Evolutionary conservation across 352 stramenopile genomes (phyloP), one percentile per base, ranked within the genome.

Genomic region (Phytophthora megakarya): DNA sequence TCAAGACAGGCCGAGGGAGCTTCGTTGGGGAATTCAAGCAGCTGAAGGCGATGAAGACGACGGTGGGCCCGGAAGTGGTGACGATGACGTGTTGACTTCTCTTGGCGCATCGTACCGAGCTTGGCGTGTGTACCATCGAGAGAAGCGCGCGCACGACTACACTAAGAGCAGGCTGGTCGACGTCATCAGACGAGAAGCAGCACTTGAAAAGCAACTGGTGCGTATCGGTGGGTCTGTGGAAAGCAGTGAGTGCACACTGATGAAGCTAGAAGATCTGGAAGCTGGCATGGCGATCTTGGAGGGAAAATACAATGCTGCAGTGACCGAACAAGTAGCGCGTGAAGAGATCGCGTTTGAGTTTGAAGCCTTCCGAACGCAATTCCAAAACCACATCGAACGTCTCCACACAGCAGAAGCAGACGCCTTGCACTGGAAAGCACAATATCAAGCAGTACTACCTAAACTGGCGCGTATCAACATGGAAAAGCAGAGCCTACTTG

Each of bases 71-170:
- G 69, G 64, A 43, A 76, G 69, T 23, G 69, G 54, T 18, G 69
- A 76, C 21, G 65, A 73, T 61, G 69, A 76, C 40, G 65, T 76
- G 5, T 56, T 76, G 4, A 62, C 48, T 43, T 76, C 69, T 9
- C 60, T 76, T 26, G 50, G 52, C 18, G 53, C 65, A 13, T 69
- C 65, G n/a, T 66, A 68, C 56, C 53, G 69, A 58, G 65, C 65
- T 11, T 71, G 60, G 59, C 65, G 59, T 3, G 48, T 64, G 33
- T 72, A 71, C 39, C 55, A 70, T 58, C 50, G 65, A 48, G 68
- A 76, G 39, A 76, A 76, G 37, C 50, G 60, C 21, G 69, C 69
- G 7, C 69, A 76, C 25, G 69, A 67, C 26, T 73, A 73, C 54
- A 76, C 65, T 28, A 76, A 71, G 40, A 67, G 43, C 38, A 73